phyloP scores from a whole-genome alignment of 257 asterid species.

The Craterostigma plantagineum region DNA sequence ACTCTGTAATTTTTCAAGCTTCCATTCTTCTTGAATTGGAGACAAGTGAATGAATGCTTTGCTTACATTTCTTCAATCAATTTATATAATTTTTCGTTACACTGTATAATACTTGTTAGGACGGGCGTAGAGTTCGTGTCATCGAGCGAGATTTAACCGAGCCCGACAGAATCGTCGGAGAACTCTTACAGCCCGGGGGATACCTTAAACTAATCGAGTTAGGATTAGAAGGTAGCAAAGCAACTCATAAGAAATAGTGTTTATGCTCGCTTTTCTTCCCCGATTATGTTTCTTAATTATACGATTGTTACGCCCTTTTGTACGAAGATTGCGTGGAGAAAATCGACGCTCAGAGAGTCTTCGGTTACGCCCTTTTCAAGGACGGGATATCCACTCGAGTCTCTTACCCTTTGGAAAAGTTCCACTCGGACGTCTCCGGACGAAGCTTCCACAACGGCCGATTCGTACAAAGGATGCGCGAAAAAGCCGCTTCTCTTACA shows the following conservation, averaged over 20 bases:
- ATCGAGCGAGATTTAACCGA: slow-evolving; percentile 81
- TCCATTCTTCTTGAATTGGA: too few relatives aligned
- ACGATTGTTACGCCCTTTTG: too few relatives aligned
- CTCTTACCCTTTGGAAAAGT: slow-evolving; percentile 73
- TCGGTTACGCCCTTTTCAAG: slow-evolving; percentile 84
- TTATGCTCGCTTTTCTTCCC: too few relatives aligned
- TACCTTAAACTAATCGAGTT: slow-evolving; percentile 72
- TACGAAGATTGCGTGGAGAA: slow-evolving; percentile 63
- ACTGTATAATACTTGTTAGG: too few relatives aligned
- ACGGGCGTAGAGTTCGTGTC: slow-evolving; percentile 63
- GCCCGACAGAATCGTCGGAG: slow-evolving; percentile 92
- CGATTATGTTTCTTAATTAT: too few relatives aligned
- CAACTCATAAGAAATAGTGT: background rate
- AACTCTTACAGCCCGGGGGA: slow-evolving; percentile 88
- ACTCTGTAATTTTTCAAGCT: too few relatives aligned
- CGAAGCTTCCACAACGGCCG: slow-evolving; percentile 95
- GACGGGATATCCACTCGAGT: slow-evolving; percentile 70
- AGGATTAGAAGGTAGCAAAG: slow-evolving; percentile 60
- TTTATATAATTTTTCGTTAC: background rate
- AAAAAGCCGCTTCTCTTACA: slow-evolving; percentile 73
- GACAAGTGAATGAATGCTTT: too few relatives aligned
- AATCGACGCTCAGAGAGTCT: slow-evolving; percentile 83
- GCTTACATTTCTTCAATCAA: too few relatives aligned
- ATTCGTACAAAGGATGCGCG: slow-evolving; percentile 75
- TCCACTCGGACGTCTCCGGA: slow-evolving; percentile 70